These are phyloP conservation scores for Stachybotrys echinatus DNA, from an alignment of 2,329 filamentous ascomycete species.

Conservation along the genomic window DNA sequence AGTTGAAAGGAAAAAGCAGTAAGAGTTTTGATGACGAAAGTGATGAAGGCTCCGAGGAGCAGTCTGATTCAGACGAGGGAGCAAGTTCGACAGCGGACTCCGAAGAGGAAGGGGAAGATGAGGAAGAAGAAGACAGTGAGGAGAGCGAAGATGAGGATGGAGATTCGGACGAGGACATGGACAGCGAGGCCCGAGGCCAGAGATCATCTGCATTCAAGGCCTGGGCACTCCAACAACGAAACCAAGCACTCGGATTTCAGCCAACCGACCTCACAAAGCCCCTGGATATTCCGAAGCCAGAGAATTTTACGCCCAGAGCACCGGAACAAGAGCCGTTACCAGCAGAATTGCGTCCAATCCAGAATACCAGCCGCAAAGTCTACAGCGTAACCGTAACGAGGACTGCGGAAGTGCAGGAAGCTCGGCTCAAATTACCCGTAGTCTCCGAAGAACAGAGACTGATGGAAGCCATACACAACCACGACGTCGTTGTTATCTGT, in stretches of 20 bases:
- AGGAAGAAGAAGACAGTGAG: slow-evolving; percentile 21
- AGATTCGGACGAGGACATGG: slow-evolving; percentile 20
- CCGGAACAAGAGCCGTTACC: slow-evolving; percentile 68
- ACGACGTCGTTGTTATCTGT: slow-evolving; percentile 85
- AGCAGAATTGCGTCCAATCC: slow-evolving; percentile 56
- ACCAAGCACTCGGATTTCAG: slow-evolving; percentile 69
- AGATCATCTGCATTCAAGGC: slow-evolving; percentile 74
- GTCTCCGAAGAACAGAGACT: slow-evolving; percentile 95
- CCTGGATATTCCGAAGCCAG: slow-evolving; percentile 48
- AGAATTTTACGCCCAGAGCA: slow-evolving; percentile 61
- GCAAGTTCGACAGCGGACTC: no score
- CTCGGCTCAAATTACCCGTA: slow-evolving; percentile 76
- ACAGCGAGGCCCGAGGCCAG: slow-evolving; percentile 14
- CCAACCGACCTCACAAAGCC: slow-evolving; percentile 37
- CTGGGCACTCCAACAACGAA: slow-evolving; percentile 85
- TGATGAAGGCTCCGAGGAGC: slow-evolving; percentile 24
- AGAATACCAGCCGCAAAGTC: slow-evolving; percentile 61
- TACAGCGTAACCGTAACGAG: slow-evolving; percentile 70
- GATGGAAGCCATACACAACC: slow-evolving; percentile 95
- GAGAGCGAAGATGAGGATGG: slow-evolving; percentile 22
- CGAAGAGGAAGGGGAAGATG: slow-evolving; percentile 23
- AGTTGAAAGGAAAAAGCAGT: background rate
- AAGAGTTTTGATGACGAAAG: slow-evolving; percentile 7
- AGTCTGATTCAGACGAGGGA: slow-evolving; percentile 19
- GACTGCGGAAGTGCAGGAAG: slow-evolving; percentile 67